These are phyloP conservation scores for Chalciporus piperatus DNA, from an alignment of 768 basidiomycete genomes.

Conservation along the genomic window DNA sequence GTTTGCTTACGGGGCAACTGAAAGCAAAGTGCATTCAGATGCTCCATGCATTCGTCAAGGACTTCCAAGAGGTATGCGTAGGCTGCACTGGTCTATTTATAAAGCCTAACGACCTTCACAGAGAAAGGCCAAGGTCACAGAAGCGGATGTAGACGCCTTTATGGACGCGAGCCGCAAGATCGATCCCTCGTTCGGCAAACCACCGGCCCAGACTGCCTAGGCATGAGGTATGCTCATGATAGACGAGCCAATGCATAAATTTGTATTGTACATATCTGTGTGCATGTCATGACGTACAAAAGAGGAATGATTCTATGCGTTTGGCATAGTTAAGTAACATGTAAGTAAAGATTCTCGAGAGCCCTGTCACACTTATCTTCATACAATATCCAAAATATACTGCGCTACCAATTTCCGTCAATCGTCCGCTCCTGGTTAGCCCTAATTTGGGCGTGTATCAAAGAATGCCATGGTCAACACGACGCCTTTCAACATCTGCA, in stretches of 20 bases:
- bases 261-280: background rate
- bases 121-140: constrained; percentile 79
- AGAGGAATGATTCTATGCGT: background rate
- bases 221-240: background rate
- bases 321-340: background rate
- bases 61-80: constrained; percentile 73
- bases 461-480: constrained; percentile 12
- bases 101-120: constrained; percentile 31
- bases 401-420: too few species aligned
- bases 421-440: too few species aligned
- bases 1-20: constrained; percentile 83
- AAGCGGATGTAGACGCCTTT: constrained; percentile 68
- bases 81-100: background rate
- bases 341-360: background rate
- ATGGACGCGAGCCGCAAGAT: constrained; percentile 85
- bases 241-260: constrained; percentile 4
- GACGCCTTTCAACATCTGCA: background rate
- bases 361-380: too few species aligned
- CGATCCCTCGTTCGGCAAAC: constrained; percentile 49
- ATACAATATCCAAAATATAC: too few species aligned
- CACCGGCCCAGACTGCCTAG: constrained; percentile 4
- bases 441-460: too few species aligned
- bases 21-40: constrained; percentile 84
- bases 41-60: constrained; percentile 77
- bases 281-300: constrained; percentile 2